phyloP scores from a whole-genome alignment of 345 rosid genomes.

The Eucalyptus albens region DNA sequence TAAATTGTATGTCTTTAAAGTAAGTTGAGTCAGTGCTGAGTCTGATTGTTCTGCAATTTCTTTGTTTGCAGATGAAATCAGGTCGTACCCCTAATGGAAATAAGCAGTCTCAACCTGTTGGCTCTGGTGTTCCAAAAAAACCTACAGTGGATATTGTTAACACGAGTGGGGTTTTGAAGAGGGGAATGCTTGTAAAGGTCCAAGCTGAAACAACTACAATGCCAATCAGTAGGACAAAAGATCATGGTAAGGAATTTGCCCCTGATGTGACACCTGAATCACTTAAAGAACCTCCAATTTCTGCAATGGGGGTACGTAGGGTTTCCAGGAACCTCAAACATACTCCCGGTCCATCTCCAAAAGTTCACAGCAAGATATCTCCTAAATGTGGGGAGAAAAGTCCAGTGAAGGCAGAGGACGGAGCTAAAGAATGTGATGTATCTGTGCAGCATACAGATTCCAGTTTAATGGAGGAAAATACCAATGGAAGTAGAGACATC shows the following conservation, averaged over 20 bases:
- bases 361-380: slow-evolving; percentile 19
- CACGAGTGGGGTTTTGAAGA: slow-evolving; percentile 4
- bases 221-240: slow-evolving; percentile 7
- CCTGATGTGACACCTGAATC: slow-evolving; percentile 4
- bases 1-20: neutral
- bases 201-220: slow-evolving; percentile 23
- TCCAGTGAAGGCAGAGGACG: neutral
- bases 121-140: slow-evolving; percentile 20
- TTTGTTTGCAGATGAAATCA: slow-evolving; percentile 41
- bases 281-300: slow-evolving; percentile 19
- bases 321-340: slow-evolving; percentile 25
- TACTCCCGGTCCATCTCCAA: slow-evolving; percentile 18
- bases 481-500: neutral
- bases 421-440: neutral
- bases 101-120: slow-evolving; percentile 13
- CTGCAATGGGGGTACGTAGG: slow-evolving; percentile 11
- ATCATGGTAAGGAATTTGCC: slow-evolving; percentile 10
- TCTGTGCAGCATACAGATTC: neutral
- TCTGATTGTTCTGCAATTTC: neutral
- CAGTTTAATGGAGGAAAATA: neutral
- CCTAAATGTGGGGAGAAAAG: slow-evolving; percentile 19
- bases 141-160: slow-evolving; percentile 9
- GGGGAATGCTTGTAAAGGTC: neutral
- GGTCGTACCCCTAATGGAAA: slow-evolving; percentile 35
- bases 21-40: neutral